Evolutionary conservation across 176 grass and related monocot species (phyloP), one percentile per base, ranked within the genome.

Genomic region (Aegilops longissima): DNA sequence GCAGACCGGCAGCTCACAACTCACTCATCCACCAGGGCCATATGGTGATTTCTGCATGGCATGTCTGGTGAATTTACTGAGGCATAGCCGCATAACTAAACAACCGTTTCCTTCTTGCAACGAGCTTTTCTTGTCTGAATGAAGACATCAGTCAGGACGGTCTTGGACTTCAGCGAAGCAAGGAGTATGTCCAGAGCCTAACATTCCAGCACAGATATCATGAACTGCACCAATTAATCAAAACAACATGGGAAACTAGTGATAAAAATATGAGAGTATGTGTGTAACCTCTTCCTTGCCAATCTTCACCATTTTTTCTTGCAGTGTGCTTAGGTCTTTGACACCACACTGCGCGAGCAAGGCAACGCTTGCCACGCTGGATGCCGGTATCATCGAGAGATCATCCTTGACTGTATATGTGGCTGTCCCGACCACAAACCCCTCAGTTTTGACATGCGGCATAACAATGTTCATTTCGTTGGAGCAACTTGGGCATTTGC

Each of bases 121-220:
- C 16, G 10, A 54, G 10, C 69, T 66, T 74, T 39, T 58, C 38
- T 36, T 44, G 74, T 66, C 31, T 4, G 21, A 3, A 82, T 70
- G 66, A 87, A 87, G 30, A 81, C 78, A 38, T 87, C 86, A 2
- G 78, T 87, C 58, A 76, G 69, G 40, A 66, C 78, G 0, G 78
- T 81, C 42, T 66, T 81, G n/a, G 85, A 87, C 59, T 66, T 87
- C 40, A 87, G 31, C 2, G 85, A 87, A 81, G 78, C 40, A 39
- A 66, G 78, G 21, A 87, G 59, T 66, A 87, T 81, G 78, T 76
- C 78, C 59, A 81, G 33, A 1, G 23, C 70, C 86, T 87, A 25
- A 58, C 61, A 66, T 40, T 87, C 12, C 20, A 63, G 76, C 6
- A 82, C 14, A 6, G 38, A 82, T n/a, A 62, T n/a, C 59, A 62